Evolutionary conservation across 139 green algal genomes (phyloP).

Genomic region (Eudorina sp.): DNA sequence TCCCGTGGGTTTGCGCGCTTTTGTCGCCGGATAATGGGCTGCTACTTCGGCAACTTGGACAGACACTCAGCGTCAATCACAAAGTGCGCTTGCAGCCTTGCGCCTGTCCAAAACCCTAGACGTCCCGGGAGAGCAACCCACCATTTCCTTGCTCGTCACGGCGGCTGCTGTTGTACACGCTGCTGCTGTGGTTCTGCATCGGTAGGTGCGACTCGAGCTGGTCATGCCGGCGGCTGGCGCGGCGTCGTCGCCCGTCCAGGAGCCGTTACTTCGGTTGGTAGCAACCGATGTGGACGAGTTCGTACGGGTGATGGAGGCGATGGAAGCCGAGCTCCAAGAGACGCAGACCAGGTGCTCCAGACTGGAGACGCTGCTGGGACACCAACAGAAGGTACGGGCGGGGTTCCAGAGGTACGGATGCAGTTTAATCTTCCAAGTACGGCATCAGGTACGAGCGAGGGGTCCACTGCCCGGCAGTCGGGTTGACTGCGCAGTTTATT

Average conservation of each 20-base stretch:
- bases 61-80: no score
- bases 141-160: not conserved
- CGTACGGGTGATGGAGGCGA: not conserved
- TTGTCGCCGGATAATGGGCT: no score
- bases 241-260: not conserved
- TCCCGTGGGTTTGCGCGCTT: not conserved
- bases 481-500: no score
- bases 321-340: not conserved
- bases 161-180: not conserved
- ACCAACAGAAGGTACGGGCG: conserved; percentile 29
- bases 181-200: not conserved
- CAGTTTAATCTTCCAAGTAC: not conserved
- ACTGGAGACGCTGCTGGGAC: conserved; percentile 25
- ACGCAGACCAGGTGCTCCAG: not conserved
- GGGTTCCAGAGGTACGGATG: no score
- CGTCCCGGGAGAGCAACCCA: no score
- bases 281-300: conserved; percentile 26
- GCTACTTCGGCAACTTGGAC: no score
- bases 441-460: no score
- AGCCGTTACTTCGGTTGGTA: not conserved
- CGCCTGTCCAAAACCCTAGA: not conserved
- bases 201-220: not conserved
- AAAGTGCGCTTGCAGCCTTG: no score
- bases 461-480: no score
- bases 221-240: not conserved